Evolutionary conservation across 2,329 filamentous ascomycete species (phyloP), one percentile per base, ranked within the genome.

Genomic region (Drechslerella coelobrocha): DNA sequence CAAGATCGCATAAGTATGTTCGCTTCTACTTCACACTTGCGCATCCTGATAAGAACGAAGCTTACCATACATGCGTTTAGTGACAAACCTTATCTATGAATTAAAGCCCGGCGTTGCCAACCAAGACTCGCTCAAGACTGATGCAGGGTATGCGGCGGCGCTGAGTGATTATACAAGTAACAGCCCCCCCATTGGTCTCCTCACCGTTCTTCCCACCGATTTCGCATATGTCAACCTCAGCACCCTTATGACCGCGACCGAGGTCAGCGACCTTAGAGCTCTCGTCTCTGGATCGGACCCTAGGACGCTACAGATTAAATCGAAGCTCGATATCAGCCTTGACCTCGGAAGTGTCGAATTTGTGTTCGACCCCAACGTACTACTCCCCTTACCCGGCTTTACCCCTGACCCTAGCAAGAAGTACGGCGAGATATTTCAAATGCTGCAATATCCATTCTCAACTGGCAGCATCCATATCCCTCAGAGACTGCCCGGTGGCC

Each of bases 401-500:
- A 72, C 61, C 76, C 47, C 0, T 77, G 75, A 1, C 77, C 73
- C 84, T 0, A 80, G 81, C 62, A 83, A 81, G 68, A 80, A 79
- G 61, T 83, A 84, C 59, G 82, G 77, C 6, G 82, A 81, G 1
- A 79, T 84, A 77, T 74, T 84, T 0, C 80, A 81, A 62, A 81
- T 84, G 65, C 76, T 84, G 0, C 82, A 84, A 66, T 83, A 84
- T 74, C 83, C 83, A 0, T 83, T 83, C 27, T 81, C 82, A 0
- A 77, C 78, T 2, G 83, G 83, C 0, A 80, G 78, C 1, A 77
- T 84, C 8, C 83, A 85, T 66, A 79, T 84, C 51, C 75, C 45
- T 79, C 79, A 0, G 31, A 75, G 9, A 82, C 83, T 27, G 77
- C 83, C 31, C 81, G n/a, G n/a, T n/a, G n/a, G n/a, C n/a, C n/a